These are phyloP conservation scores for Fusarium piperis DNA, from an alignment of 2,329 filamentous ascomycete genomes.

Conservation along the genomic window DNA sequence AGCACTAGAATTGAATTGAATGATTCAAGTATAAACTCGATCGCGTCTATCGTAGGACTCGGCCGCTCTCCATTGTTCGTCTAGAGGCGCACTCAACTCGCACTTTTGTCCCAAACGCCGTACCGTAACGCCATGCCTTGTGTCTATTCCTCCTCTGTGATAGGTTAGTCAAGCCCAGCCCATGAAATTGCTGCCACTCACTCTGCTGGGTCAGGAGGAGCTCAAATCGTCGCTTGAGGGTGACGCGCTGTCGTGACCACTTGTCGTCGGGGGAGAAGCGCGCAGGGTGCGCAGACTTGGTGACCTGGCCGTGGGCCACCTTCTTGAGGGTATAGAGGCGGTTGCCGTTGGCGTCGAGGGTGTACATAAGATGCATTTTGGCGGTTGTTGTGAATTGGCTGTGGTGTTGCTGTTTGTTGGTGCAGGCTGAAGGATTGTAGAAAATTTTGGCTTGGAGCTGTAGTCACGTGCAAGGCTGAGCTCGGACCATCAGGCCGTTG, in stretches of 20 bases:
- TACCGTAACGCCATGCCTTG: conserved; percentile 32
- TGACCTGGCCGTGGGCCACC: conserved; percentile 82
- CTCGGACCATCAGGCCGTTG: not conserved
- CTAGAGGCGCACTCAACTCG: not conserved
- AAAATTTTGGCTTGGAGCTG: conserved; percentile 24
- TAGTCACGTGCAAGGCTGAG: conserved; percentile 36
- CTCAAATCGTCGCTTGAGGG: conserved; percentile 91
- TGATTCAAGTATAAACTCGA: conserved; percentile 11
- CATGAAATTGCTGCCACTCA: conserved; percentile 44
- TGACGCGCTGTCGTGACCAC: conserved; percentile 95
- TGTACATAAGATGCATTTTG: conserved; percentile 79
- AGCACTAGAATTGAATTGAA: conserved; percentile 51
- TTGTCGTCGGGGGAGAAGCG: conserved; percentile 99
- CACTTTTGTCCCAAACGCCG: conserved; percentile 26
- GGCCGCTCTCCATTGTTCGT: not conserved
- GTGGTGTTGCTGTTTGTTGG: conserved; percentile 16
- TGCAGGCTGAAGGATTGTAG: conserved; percentile 1
- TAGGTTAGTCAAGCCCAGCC: not conserved
- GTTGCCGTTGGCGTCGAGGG: conserved; percentile 82
- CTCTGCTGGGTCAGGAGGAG: conserved; percentile 84
- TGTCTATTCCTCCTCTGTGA: conserved; percentile 37
- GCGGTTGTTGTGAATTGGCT: conserved; percentile 6
- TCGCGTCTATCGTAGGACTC: not conserved
- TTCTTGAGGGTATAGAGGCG: conserved; percentile 97
- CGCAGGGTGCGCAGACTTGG: conserved; percentile 95